phyloP scores from a whole-genome alignment of 306 rosid genomes.

The Lablab purpureus region DNA sequence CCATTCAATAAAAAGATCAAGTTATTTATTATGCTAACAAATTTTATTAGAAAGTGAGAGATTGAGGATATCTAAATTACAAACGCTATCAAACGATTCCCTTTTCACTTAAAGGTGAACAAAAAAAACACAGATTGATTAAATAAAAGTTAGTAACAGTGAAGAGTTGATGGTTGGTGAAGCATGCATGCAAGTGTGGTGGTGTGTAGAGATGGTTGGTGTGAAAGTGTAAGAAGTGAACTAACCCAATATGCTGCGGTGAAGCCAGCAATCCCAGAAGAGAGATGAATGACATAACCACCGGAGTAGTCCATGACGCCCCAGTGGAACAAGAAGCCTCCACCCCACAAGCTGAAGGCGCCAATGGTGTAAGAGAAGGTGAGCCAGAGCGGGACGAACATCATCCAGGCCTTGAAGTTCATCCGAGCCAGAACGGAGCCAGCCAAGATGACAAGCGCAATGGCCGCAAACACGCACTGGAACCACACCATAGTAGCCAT shows the following conservation, averaged over 20 bases:
- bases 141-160: neutral
- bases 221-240: neutral
- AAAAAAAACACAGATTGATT: neutral
- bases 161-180: neutral
- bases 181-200: neutral
- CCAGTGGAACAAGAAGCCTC: constrained; percentile 67
- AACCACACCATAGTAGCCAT: constrained; percentile 72
- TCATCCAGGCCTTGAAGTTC: constrained; percentile 67
- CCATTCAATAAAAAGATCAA: too few species aligned
- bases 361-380: constrained; percentile 64
- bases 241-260: constrained; percentile 69
- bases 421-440: constrained; percentile 62
- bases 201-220: too few species aligned
- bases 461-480: constrained; percentile 62
- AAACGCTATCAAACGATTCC: constrained; percentile 9
- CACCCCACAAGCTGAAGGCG: constrained; percentile 69
- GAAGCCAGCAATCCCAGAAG: constrained; percentile 70
- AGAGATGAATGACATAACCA: constrained; percentile 74
- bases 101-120: neutral
- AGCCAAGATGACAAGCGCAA: constrained; percentile 52
- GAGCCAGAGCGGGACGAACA: constrained; percentile 66
- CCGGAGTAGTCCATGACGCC: constrained; percentile 78
- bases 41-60: neutral
- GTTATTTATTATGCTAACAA: neutral
- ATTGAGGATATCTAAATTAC: constrained; percentile 1